Evolutionary conservation across 768 basidiomycete species (phyloP), one percentile per base, ranked within the genome.

Genomic region (Naganishia randhawae): DNA sequence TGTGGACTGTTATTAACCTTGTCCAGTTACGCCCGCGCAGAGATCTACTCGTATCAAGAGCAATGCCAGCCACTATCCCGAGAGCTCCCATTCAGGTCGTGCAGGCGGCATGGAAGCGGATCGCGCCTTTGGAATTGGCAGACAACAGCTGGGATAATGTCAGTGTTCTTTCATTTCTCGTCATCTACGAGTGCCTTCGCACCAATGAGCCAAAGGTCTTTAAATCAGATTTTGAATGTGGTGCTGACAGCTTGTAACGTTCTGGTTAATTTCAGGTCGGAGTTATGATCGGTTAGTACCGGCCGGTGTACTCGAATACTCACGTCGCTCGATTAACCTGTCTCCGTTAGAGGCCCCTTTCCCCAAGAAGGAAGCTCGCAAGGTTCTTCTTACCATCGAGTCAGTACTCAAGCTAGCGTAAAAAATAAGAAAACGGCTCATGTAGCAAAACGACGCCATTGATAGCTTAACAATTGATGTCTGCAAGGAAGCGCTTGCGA

Each of bases 61-160:
- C 2, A 45, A 67, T 67, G 66, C 11, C 57, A 11, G 42, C 66
- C 45, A 3, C 27, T 17, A 14, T 67, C 29, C 16, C 37, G 3
- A 52, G 55, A 31, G 57, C 77, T 22, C 77, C 78, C 37, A 69
- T 76, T 7, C 61, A 73, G 11, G 35, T 74, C 39, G 70, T 80
- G 45, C 77, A 77, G 67, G 41, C 66, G 17, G 76, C 73, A 45
- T 80, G 78, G 78, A 77, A 80, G 67, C 68, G 75, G 39, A 89
- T 96, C 71, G 92, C 93, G 0, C 94, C 94, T 3, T 84, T 92
- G 25, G 83, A 85, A 41, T 83, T 96, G 9, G 93, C 94, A 19
- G 92, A 89, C 72, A 86, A 84, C 70, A 74, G 71, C 67, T 97
- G 94, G 92, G 94, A 97, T 75, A 97, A 97, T 81, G 93, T 96